phyloP scores from a whole-genome alignment of 495 filamentous ascomycete species.

The Oidiodendron maius region DNA sequence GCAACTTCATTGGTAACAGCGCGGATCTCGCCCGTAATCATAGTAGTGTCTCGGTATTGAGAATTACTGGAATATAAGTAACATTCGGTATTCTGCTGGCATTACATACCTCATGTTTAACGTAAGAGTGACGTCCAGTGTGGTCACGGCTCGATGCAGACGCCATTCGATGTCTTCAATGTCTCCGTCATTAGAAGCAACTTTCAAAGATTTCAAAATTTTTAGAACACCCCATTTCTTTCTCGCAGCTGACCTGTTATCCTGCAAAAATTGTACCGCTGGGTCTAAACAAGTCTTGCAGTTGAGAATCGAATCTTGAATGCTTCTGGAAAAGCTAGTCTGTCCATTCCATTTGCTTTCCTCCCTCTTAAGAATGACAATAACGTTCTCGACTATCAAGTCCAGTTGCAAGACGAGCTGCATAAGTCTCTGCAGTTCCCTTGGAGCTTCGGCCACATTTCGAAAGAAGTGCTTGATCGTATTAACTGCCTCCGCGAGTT shows the following conservation, averaged over 20 bases:
- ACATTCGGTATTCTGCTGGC: background rate
- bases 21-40: background rate
- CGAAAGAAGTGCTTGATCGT: constrained; percentile 27
- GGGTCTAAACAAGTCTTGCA: background rate
- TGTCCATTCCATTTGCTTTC: background rate
- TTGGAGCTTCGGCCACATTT: constrained; percentile 27
- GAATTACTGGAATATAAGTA: background rate
- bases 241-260: background rate
- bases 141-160: constrained; percentile 1
- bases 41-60: background rate
- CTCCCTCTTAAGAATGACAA: background rate
- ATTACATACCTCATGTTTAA: constrained; percentile 4
- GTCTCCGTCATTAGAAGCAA: constrained; percentile 6
- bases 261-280: background rate
- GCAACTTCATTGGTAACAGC: background rate
- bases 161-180: constrained; percentile 9
- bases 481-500: constrained; percentile 26
- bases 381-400: constrained; percentile 19
- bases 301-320: background rate
- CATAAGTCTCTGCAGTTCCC: constrained; percentile 23
- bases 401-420: constrained; percentile 27
- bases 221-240: background rate
- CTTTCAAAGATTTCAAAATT: background rate
- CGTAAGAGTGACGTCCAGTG: constrained; percentile 6
- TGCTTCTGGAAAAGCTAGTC: background rate